Percentiles rank a stretch among this genome's conserved stretches.
These are phyloP conservation scores for Solidago caesia DNA, from an alignment of 129 eudicot species.

Conservation along the genomic window DNA sequence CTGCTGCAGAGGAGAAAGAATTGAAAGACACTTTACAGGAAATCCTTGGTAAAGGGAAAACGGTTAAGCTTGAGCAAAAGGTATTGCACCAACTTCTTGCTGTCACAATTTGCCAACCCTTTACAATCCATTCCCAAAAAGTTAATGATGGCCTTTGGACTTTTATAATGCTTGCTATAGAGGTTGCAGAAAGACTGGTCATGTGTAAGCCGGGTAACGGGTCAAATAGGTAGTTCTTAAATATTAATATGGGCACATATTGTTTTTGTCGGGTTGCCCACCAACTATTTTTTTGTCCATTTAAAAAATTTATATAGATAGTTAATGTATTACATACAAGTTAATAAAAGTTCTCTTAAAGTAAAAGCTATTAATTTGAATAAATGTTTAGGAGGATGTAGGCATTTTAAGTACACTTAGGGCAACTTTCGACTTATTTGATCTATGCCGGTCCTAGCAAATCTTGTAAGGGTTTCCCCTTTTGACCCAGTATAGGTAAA, in stretches of 20 bases:
- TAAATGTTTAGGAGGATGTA: background rate
- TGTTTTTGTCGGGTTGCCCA: background rate
- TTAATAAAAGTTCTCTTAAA: too few relatives aligned
- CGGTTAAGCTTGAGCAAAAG: conserved; percentile 77
- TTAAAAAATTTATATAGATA: too few relatives aligned
- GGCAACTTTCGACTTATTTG: background rate
- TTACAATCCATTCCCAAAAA: background rate
- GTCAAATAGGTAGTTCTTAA: background rate
- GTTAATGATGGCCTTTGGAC: background rate
- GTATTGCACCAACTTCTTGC: conserved; percentile 31
- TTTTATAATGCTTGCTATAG: background rate
- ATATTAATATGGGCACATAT: background rate
- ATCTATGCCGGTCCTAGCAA: background rate
- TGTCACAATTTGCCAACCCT: background rate
- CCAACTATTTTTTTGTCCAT: background rate
- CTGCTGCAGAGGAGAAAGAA: conserved; percentile 83
- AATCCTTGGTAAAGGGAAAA: conserved; percentile 81
- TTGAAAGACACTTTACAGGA: conserved; percentile 74
- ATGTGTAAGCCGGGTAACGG: background rate
- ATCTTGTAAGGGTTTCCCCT: background rate
- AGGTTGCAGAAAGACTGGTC: background rate
- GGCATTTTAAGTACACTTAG: background rate
- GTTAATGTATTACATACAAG: too few relatives aligned
- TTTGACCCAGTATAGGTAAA: background rate
- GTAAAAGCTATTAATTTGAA: background rate